Percentiles rank a stretch among this genome's conserved stretches.
These are phyloP conservation scores for Tetraselmis chui DNA, from an alignment of 139 green algal genomes.

Conservation along the genomic window DNA sequence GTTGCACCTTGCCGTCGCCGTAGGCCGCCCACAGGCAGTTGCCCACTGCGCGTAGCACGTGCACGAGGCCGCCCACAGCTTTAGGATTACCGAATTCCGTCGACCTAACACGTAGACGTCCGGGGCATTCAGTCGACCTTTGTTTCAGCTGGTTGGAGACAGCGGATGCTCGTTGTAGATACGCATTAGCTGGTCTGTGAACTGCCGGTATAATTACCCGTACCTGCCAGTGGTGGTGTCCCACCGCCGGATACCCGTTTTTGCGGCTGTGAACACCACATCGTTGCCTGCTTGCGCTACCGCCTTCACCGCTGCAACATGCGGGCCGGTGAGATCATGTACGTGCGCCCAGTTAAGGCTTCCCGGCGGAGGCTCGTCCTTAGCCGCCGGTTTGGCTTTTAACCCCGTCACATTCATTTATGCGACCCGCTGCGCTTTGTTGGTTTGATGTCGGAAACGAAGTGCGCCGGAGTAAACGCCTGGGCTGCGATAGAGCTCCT, in stretches of 20 bases:
- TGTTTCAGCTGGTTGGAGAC: too few relatives aligned
- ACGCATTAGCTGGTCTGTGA: too few relatives aligned
- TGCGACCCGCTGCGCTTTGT: not conserved
- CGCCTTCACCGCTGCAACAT: not conserved
- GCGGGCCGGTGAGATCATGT: not conserved
- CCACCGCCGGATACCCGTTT: not conserved
- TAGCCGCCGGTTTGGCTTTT: not conserved
- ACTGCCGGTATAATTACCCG: too few relatives aligned
- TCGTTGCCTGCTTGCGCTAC: not conserved
- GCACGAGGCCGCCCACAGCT: not conserved
- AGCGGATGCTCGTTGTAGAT: too few relatives aligned
- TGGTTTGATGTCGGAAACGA: too few relatives aligned
- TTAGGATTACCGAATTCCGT: not conserved
- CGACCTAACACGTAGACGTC: too few relatives aligned
- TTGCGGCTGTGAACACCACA: not conserved
- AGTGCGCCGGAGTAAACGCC: too few relatives aligned
- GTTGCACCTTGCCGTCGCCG: not conserved
- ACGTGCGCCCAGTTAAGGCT: not conserved
- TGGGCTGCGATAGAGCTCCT: too few relatives aligned
- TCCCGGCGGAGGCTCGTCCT: not conserved
- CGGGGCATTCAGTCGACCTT: too few relatives aligned
- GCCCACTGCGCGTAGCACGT: not conserved
- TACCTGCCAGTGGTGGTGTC: not conserved
- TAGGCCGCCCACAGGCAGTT: not conserved
- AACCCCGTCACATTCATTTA: not conserved